These are phyloP conservation scores for Didymosphaeria variabile DNA, from an alignment of 2,329 filamentous ascomycete species.

Conservation along the genomic window DNA sequence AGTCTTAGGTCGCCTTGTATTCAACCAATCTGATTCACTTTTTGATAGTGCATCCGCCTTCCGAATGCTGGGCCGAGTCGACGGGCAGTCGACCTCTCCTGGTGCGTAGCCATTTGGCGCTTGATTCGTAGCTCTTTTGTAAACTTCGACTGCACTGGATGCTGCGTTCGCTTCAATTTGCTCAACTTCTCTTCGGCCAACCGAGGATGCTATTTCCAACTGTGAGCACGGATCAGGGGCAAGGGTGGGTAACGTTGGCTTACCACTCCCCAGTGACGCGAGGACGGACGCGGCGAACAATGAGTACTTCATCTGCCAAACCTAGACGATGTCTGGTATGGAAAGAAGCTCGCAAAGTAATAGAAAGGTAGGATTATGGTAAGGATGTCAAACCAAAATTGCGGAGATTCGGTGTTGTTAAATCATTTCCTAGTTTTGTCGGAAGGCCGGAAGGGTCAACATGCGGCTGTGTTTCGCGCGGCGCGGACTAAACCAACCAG, in stretches of 20 bases:
- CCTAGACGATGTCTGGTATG: not conserved
- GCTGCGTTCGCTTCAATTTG: constrained; percentile 31
- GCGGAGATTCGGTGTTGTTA: constrained; percentile 13
- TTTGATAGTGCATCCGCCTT: constrained; percentile 68
- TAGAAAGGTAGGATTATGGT: not conserved
- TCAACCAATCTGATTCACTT: constrained; percentile 78
- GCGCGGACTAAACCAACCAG: constrained; percentile 5
- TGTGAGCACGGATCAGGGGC: constrained; percentile 9
- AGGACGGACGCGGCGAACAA: constrained; percentile 41
- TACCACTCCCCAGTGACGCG: constrained; percentile 42
- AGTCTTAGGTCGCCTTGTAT: constrained; percentile 75
- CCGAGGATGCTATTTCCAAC: constrained; percentile 36
- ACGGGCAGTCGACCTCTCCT: constrained; percentile 72
- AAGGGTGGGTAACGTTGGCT: constrained; percentile 16
- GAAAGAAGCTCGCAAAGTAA: not conserved
- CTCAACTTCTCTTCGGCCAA: constrained; percentile 32
- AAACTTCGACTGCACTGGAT: constrained; percentile 27
- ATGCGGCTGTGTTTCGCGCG: constrained; percentile 13
- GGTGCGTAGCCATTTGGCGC: constrained; percentile 78
- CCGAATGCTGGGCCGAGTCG: constrained; percentile 73
- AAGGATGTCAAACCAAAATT: not conserved
- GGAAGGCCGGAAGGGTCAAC: constrained; percentile 12
- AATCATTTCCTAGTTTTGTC: constrained; percentile 3
- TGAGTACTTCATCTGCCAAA: constrained; percentile 38
- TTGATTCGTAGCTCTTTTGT: constrained; percentile 60